phyloP scores from a whole-genome alignment of 805 yeast genomes.

The Grigorovia humatica region DNA sequence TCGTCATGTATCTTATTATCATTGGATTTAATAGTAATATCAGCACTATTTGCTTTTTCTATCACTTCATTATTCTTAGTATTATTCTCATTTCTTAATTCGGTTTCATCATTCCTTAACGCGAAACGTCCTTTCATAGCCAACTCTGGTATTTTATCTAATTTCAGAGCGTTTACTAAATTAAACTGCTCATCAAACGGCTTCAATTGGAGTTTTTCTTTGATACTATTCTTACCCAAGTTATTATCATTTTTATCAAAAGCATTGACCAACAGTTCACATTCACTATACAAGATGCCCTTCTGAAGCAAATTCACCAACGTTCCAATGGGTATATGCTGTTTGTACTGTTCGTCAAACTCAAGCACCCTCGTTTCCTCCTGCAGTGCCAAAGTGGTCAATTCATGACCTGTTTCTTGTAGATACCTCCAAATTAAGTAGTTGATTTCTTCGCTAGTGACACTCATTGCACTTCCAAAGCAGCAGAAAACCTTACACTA shows the following conservation, averaged over 20 bases:
- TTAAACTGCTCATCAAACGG: conserved; percentile 32
- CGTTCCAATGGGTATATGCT: conserved; percentile 63
- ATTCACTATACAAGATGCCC: conserved; percentile 70
- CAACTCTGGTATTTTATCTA: conserved; percentile 30
- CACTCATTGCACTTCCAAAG: conserved; percentile 44
- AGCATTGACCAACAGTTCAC: conserved; percentile 41
- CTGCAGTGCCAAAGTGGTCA: conserved; percentile 71
- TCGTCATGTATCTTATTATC: background rate
- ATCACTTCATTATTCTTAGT: conserved; percentile 4
- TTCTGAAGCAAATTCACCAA: conserved; percentile 75
- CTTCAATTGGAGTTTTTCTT: conserved; percentile 10
- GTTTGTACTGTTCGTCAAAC: conserved; percentile 41
- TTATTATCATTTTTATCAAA: conserved; percentile 8
- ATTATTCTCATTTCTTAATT: background rate
- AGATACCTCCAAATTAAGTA: conserved; percentile 88
- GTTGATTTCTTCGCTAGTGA: conserved; percentile 76
- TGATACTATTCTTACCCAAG: conserved; percentile 7
- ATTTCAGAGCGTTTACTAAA: conserved; percentile 44
- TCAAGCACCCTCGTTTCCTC: conserved; percentile 57
- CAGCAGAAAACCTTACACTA: background rate
- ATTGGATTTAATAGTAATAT: background rate
- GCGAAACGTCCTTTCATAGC: conserved; percentile 27
- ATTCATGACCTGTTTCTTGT: conserved; percentile 71
- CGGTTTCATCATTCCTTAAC: conserved; percentile 13
- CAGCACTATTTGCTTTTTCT: conserved; percentile 1